Evolutionary conservation across 2,329 filamentous ascomycete species (phyloP), one percentile per base, ranked within the genome.

Genomic region (Clathrospora elynae): DNA sequence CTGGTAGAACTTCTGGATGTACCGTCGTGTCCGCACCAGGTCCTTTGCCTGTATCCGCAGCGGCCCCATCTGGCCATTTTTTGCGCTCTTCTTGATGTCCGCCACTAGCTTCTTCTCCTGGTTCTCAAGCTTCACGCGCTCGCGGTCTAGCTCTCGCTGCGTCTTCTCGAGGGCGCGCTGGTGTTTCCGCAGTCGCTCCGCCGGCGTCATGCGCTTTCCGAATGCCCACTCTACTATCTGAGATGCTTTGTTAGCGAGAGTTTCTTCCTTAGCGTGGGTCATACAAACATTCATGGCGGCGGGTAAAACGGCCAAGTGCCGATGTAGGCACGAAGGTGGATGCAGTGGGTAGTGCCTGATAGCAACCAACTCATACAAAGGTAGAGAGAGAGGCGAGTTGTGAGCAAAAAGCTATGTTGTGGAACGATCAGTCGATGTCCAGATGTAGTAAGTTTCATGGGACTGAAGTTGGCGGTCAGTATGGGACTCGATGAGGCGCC

Each of bases 31-130:
- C 57, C 93, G 82, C 28, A 99, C 93, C 36, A 99, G 73, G 71
- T 99, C 93, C 73, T 97, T 97, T 29, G 93, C 93, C 71, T 99
- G 93, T 68, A 99, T 96, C 77, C 96, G 95, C 73, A 92, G 90
- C 10, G 93, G 91, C n/a, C 91, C 92, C 82, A 97, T 93, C 75
- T 99, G 92, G 4, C 90, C 90, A 78, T 93, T 95, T 76, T 99
- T 96, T 40, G 93, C 93, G 64, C 88, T 96, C 76, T 95, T 95
- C 78, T 96, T 97, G 76, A 99, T 99, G 67, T 97, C 92, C 53
- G 86, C 81, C 39, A 96, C 86, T 39, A 99, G 79, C 65, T 95
- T 96, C 83, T 96, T 97, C 78, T 99, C 93, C 71, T 99, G 93
- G 67, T 96, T 95, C 76, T 99, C 93, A 20, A 99, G 79, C 77